A percentile compares a stretch with the other conserved stretches of the same genome.
Conservation (phyloP, 257 asterid species). For the Solanum pimpinellifolium region DNA sequence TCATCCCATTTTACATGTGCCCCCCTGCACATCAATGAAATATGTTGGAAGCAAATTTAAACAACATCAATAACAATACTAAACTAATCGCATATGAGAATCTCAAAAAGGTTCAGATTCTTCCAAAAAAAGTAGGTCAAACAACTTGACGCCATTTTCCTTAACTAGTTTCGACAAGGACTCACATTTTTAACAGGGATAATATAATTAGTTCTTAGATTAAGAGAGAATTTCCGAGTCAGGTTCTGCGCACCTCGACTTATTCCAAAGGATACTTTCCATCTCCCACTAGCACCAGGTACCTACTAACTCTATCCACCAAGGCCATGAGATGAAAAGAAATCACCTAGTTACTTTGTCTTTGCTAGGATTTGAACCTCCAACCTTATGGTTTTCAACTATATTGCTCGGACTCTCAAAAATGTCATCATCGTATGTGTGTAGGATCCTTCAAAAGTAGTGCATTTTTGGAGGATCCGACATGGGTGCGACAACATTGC, state of each 20-base stretch:
- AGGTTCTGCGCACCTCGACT: not conserved
- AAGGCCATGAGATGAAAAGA: not conserved
- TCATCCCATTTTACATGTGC: conserved; percentile 76
- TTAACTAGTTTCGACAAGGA: not conserved
- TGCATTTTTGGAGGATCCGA: too few species aligned
- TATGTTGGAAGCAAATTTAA: not conserved
- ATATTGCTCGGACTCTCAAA: too few species aligned
- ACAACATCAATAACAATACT: not conserved
- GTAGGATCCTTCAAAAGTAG: too few species aligned
- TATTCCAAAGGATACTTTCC: not conserved
- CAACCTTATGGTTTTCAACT: too few species aligned
- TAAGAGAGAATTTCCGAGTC: not conserved
- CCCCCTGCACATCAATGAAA: conserved; percentile 32
- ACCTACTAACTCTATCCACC: not conserved
- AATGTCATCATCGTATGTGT: too few species aligned
- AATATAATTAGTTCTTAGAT: not conserved
- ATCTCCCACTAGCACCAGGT: not conserved
- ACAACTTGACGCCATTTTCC: not conserved
- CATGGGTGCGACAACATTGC: too few species aligned
- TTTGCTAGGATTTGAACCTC: not conserved
- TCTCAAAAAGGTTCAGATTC: not conserved
- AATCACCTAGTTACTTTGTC: not conserved
- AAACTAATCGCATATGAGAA: not conserved
- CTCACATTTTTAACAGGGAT: not conserved
- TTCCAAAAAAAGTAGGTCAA: not conserved